phyloP scores from a whole-genome alignment of 1,139 yeast genomes.

The Sugiyamaella japonica region DNA sequence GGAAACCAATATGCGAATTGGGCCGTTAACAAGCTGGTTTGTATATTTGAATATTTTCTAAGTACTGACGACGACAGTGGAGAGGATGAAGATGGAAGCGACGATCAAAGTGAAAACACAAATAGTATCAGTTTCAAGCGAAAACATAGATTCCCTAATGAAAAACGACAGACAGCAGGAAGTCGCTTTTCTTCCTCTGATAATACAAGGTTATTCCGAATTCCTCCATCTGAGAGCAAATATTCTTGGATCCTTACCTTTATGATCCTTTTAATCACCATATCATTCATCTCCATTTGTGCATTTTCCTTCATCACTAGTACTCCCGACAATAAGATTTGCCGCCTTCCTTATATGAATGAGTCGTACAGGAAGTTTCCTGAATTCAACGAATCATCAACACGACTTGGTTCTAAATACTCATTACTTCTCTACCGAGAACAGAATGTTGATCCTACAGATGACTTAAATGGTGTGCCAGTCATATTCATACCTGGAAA shows the following conservation, averaged over 20 bases:
- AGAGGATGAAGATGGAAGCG: neutral
- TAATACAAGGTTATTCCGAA: neutral
- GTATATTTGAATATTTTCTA: conserved; percentile 12
- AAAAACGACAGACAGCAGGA: neutral
- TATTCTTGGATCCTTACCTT: conserved; percentile 3
- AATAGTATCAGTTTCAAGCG: neutral
- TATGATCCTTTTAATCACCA: conserved; percentile 11
- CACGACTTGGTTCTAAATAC: conserved; percentile 70
- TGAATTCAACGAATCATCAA: conserved; percentile 66
- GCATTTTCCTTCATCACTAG: conserved; percentile 20
- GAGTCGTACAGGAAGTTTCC: conserved; percentile 74
- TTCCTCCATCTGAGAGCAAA: neutral
- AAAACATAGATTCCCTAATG: neutral
- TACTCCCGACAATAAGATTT: conserved; percentile 27
- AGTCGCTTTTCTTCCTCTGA: neutral
- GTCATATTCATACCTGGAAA: conserved; percentile 84
- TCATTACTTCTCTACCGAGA: conserved; percentile 65
- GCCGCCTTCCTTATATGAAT: conserved; percentile 35
- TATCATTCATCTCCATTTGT: conserved; percentile 18
- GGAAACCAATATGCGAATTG: conserved; percentile 3
- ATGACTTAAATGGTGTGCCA: conserved; percentile 67
- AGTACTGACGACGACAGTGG: conserved; percentile 1
- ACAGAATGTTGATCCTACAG: conserved; percentile 41
- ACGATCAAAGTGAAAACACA: neutral
- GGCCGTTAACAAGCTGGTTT: conserved; percentile 12